phyloP scores from a whole-genome alignment of 129 eudicot species.

The Flaveria trinervia region DNA sequence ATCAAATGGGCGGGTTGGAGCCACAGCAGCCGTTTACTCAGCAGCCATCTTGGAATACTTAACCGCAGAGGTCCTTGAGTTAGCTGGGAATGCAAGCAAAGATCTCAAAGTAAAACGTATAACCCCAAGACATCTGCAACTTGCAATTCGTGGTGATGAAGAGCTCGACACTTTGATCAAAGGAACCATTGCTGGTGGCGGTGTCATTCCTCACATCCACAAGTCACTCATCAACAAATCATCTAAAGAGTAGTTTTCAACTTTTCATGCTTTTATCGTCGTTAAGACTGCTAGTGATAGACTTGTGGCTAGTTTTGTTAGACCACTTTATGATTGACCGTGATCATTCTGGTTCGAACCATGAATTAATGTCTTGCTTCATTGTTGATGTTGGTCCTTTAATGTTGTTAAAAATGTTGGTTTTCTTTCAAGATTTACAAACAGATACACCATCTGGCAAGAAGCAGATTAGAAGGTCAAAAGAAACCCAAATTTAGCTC shows the following conservation, averaged over 20 bases:
- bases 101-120: constrained; percentile 24
- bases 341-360: not conserved
- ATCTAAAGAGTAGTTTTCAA: not conserved
- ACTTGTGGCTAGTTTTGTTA: not conserved
- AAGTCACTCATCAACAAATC: constrained; percentile 22
- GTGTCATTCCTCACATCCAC: constrained; percentile 25
- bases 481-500: not conserved
- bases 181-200: constrained; percentile 18
- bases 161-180: constrained; percentile 18
- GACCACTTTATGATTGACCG: not conserved
- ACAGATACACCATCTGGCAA: not conserved
- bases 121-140: constrained; percentile 19
- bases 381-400: not conserved
- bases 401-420: not conserved
- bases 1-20: constrained; percentile 22
- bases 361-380: not conserved
- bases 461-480: not conserved
- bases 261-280: not conserved
- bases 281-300: not conserved
- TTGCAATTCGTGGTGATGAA: constrained; percentile 20
- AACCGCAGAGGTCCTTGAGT: constrained; percentile 19
- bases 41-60: constrained; percentile 18
- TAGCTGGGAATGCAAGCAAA: constrained; percentile 24
- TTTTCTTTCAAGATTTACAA: not conserved
- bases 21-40: constrained; percentile 17